These are phyloP conservation scores for Ophiosphaerella herpotricha DNA, from an alignment of 2,329 filamentous ascomycete genomes.

Conservation along the genomic window DNA sequence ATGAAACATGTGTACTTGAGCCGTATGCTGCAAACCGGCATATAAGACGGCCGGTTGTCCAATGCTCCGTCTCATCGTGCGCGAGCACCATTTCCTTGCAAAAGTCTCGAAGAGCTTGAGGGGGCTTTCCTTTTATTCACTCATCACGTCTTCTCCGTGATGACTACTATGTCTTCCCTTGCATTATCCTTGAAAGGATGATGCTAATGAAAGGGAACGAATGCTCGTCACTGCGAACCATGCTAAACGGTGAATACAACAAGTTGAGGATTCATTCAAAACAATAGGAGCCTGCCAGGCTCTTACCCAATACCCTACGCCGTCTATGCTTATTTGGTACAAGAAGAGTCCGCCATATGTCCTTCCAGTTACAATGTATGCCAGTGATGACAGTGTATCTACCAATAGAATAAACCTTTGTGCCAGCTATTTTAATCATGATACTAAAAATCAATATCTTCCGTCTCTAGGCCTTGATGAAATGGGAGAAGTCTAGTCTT, in stretches of 20 bases:
- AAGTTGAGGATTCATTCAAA: not conserved
- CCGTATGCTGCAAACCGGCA: not conserved
- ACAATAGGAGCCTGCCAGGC: not conserved
- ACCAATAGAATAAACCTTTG: not conserved
- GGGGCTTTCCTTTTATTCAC: not conserved
- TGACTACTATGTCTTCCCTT: not conserved
- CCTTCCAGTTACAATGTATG: not conserved
- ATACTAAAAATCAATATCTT: not conserved
- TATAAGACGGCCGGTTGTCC: not conserved
- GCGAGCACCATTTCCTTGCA: slow-evolving; percentile 3
- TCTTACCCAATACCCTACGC: not conserved
- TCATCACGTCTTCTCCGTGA: not conserved
- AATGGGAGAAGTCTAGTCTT: slow-evolving; percentile 38
- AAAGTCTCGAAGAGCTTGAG: not conserved
- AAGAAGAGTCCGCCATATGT: not conserved
- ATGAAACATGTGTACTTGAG: not conserved
- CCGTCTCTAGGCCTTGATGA: not conserved
- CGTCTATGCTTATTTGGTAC: not conserved
- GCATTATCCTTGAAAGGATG: slow-evolving; percentile 1
- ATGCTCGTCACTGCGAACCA: not conserved
- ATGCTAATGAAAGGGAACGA: slow-evolving; percentile 1
- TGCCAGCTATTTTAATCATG: not conserved
- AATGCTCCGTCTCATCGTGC: not conserved
- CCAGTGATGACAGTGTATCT: not conserved
- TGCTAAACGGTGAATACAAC: not conserved